A percentile compares a stretch with the other conserved stretches of the same genome.
Evolutionary conservation across 1,139 yeast genomes (phyloP).

Genomic region (Yamadazyma diddensiae): DNA sequence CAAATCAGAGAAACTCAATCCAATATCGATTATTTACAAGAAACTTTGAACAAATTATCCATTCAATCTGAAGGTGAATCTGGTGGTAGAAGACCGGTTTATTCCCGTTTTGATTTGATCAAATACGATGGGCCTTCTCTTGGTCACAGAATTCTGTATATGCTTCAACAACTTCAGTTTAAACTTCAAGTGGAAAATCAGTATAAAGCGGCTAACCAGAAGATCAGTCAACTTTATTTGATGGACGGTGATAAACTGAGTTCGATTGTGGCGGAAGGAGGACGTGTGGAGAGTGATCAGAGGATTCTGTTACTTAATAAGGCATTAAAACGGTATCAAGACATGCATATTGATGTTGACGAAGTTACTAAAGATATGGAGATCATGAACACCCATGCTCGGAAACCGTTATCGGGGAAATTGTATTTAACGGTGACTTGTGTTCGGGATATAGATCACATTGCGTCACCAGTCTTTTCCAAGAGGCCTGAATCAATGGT

Average conservation of each 20-base stretch:
- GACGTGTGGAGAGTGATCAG: slow-evolving; percentile 78
- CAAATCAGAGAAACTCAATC: slow-evolving; percentile 89
- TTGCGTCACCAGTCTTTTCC: slow-evolving; percentile 74
- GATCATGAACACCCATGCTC: slow-evolving; percentile 61
- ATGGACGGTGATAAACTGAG: slow-evolving; percentile 88
- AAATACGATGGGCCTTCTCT: slow-evolving; percentile 92
- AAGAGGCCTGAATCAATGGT: slow-evolving; percentile 80
- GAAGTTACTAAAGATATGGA: slow-evolving; percentile 65
- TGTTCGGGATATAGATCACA: slow-evolving; percentile 87
- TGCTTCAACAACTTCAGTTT: slow-evolving; percentile 92
- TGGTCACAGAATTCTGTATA: slow-evolving; percentile 92
- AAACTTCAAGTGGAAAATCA: slow-evolving; percentile 92
- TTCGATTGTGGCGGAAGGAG: slow-evolving; percentile 86
- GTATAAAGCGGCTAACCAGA: slow-evolving; percentile 88
- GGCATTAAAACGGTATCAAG: slow-evolving; percentile 82
- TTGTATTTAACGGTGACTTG: slow-evolving; percentile 69
- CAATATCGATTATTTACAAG: slow-evolving; percentile 83
- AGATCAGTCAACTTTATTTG: slow-evolving; percentile 78
- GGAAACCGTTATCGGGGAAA: slow-evolving; percentile 82
- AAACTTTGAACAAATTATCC: slow-evolving; percentile 65
- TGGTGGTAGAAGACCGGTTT: slow-evolving; percentile 35
- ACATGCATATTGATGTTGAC: slow-evolving; percentile 74
- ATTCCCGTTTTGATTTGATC: slow-evolving; percentile 73
- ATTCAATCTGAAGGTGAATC: slow-evolving; percentile 14
- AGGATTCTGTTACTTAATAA: slow-evolving; percentile 81